Percentiles rank a stretch among this genome's conserved stretches.
These are phyloP conservation scores for Thuja plicata DNA, from an alignment of 83 land plant genomes.

Conservation along the genomic window DNA sequence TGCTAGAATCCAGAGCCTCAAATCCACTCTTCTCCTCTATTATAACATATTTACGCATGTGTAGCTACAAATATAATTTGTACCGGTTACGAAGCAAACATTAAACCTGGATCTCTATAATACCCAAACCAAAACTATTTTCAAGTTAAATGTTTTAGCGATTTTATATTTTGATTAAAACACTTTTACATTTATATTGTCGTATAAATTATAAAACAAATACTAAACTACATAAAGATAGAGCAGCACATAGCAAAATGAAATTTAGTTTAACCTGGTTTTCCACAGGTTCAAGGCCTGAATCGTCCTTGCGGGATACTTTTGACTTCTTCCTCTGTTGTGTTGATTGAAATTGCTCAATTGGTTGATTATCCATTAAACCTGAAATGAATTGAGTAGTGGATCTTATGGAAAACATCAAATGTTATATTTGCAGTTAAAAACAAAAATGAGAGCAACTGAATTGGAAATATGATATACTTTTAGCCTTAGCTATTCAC, in stretches of 20 bases:
- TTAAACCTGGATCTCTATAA: not conserved
- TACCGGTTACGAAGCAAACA: not conserved
- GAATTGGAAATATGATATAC: not conserved
- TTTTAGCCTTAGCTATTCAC: not conserved
- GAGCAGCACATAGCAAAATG: not conserved
- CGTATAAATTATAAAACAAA: not conserved
- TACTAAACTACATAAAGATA: not conserved
- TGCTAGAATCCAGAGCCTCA: not conserved
- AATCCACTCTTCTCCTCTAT: not conserved
- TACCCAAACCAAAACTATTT: not conserved
- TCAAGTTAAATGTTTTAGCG: not conserved
- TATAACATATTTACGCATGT: not conserved
- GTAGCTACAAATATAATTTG: not conserved
- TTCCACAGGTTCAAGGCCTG: not conserved
- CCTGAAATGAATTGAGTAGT: not conserved
- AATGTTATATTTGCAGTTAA: not conserved
- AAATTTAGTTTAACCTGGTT: not conserved
- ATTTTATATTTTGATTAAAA: not conserved
- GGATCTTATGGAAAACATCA: not conserved
- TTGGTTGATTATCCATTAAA: not conserved
- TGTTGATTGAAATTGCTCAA: not conserved
- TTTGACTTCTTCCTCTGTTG: not conserved
- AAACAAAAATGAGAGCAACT: not conserved
- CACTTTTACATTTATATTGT: not conserved
- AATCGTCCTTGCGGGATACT: not conserved